phyloP scores from a whole-genome alignment of 2,329 filamentous ascomycete genomes.

The Diaporthe eres region DNA sequence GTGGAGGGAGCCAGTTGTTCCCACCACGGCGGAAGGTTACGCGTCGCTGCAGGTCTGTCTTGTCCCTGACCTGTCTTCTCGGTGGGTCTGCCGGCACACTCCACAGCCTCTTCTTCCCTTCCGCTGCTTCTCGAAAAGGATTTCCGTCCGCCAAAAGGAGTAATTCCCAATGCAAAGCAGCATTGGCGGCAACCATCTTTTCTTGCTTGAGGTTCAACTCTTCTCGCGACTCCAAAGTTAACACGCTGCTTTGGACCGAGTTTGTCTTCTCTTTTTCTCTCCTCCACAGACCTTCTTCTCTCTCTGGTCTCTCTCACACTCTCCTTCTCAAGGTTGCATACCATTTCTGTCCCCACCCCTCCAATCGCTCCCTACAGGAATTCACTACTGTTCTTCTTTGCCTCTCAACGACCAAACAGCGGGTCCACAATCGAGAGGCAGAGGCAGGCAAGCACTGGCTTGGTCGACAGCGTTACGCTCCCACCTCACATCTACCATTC shows the following conservation, averaged over 20 bases:
- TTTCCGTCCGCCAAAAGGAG: constrained; percentile 9
- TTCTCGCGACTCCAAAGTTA: neutral
- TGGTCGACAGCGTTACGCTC: neutral
- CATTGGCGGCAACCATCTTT: constrained; percentile 17
- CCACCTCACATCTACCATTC: neutral
- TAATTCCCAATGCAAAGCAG: constrained; percentile 14
- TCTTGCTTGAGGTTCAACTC: neutral
- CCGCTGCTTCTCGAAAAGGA: constrained; percentile 25
- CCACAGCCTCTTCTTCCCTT: constrained; percentile 14
- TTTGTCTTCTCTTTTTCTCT: neutral
- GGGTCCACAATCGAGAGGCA: neutral
- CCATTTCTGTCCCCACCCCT: neutral
- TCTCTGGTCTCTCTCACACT: neutral
- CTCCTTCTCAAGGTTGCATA: neutral
- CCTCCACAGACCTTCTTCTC: neutral
- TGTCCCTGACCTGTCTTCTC: constrained; percentile 4
- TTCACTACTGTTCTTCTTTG: neutral
- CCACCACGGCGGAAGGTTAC: constrained; percentile 1
- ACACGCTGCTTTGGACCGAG: neutral
- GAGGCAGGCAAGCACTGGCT: neutral
- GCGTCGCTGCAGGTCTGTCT: constrained; percentile 27
- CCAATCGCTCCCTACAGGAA: neutral
- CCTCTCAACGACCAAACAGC: neutral
- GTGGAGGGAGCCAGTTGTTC: neutral
- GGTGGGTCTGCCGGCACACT: constrained; percentile 15